Conservation (phyloP, 1,139 yeast genomes). For the Geotrichum klebahnii region DNA sequence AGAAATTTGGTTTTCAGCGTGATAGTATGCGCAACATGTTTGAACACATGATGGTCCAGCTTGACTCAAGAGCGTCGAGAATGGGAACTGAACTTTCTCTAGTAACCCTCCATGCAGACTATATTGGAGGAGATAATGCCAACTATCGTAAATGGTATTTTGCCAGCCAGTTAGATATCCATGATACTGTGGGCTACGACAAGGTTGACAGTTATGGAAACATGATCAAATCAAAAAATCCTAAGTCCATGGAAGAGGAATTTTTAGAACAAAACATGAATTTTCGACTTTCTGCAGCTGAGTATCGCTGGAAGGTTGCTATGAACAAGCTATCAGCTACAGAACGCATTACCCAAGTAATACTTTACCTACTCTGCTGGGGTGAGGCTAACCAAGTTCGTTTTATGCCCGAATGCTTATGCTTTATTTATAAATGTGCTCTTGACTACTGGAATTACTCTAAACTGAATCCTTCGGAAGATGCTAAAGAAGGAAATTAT, state of each 20-base stretch:
- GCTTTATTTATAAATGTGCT: constrained; percentile 76
- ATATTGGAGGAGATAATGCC: constrained; percentile 66
- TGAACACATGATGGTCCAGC: constrained; percentile 69
- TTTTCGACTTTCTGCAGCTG: constrained; percentile 45
- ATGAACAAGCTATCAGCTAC: constrained; percentile 54
- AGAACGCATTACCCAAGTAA: constrained; percentile 61
- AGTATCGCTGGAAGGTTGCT: constrained; percentile 50
- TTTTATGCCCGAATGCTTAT: constrained; percentile 80
- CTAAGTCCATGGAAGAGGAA: constrained; percentile 33
- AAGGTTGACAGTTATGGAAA: constrained; percentile 33
- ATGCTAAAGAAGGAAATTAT: constrained; percentile 39
- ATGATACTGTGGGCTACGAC: constrained; percentile 48
- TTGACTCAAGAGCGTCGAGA: constrained; percentile 72
- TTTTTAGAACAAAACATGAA: constrained; percentile 21
- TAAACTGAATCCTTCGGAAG: constrained; percentile 12
- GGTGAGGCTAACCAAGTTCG: constrained; percentile 83
- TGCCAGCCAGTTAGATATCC: constrained; percentile 58
- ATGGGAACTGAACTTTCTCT: constrained; percentile 70
- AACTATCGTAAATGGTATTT: constrained; percentile 70
- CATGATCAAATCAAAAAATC: constrained; percentile 26
- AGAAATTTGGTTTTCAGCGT: constrained; percentile 69
- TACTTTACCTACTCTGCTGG: constrained; percentile 73
- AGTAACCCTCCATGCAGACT: constrained; percentile 67
- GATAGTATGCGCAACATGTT: constrained; percentile 72
- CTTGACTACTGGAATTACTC: constrained; percentile 57